phyloP scores from a whole-genome alignment of 2,329 filamentous ascomycete genomes.

The Aspergillus sp. region DNA sequence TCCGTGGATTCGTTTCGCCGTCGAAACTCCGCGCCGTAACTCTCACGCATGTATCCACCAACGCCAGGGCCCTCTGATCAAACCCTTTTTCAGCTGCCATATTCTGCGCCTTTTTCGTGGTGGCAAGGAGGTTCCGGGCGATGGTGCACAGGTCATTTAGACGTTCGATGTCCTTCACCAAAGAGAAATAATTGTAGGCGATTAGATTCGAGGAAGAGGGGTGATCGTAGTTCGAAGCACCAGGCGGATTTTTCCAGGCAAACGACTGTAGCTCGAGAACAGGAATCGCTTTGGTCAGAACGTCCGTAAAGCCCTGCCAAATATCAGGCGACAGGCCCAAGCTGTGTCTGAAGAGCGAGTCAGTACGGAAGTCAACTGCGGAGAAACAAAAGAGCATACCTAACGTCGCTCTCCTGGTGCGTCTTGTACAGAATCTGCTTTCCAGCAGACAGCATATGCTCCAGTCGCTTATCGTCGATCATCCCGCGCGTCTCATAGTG shows the following conservation, averaged over 20 bases:
- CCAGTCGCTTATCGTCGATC: constrained; percentile 50
- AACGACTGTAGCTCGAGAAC: constrained; percentile 55
- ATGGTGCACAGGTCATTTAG: constrained; percentile 55
- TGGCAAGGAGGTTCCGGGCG: constrained; percentile 52
- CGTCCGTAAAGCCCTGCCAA: constrained; percentile 51
- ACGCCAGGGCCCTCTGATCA: constrained; percentile 51
- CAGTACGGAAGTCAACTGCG: constrained; percentile 2
- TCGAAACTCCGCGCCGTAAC: constrained; percentile 57
- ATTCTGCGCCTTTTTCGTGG: constrained; percentile 53
- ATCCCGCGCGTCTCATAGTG: constrained; percentile 54
- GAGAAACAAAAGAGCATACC: constrained; percentile 24
- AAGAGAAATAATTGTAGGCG: constrained; percentile 47
- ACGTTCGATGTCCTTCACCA: constrained; percentile 54
- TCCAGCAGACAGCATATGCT: constrained; percentile 48
- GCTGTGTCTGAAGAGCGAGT: constrained; percentile 37
- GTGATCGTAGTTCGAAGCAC: constrained; percentile 49
- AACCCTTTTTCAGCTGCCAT: constrained; percentile 52
- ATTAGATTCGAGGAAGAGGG: constrained; percentile 54
- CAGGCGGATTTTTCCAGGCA: constrained; percentile 48
- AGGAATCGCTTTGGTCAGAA: constrained; percentile 51
- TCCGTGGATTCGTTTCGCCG: constrained; percentile 51
- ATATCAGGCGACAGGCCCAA: constrained; percentile 48
- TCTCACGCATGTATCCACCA: constrained; percentile 55
- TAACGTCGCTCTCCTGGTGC: constrained; percentile 46
- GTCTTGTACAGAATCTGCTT: constrained; percentile 53